Percentiles rank a stretch among this genome's conserved stretches.
These are phyloP conservation scores for Atkinsonella hypoxylon DNA, from an alignment of 2,329 filamentous ascomycete genomes.

Conservation along the genomic window DNA sequence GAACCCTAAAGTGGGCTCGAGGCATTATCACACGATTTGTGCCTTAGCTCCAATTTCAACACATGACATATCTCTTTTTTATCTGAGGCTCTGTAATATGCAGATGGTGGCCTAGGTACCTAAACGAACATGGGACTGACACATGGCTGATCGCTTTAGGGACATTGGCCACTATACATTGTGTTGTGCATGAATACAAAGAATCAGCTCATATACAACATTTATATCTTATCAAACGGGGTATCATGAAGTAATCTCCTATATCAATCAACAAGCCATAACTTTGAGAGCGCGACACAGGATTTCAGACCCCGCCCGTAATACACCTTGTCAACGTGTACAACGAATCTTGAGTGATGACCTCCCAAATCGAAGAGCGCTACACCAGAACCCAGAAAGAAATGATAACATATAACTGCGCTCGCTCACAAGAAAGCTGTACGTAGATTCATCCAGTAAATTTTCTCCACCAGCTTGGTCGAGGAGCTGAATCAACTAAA, in stretches of 20 bases:
- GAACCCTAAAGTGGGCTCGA: no score
- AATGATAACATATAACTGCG: not conserved
- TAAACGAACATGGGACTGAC: not conserved
- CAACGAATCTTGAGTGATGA: not conserved
- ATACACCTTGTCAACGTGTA: not conserved
- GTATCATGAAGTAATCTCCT: constrained; percentile 3
- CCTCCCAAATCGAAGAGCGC: not conserved
- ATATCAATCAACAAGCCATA: not conserved
- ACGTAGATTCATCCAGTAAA: constrained; percentile 27
- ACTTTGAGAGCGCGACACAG: not conserved
- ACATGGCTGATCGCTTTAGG: not conserved
- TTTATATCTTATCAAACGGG: not conserved
- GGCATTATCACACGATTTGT: no score
- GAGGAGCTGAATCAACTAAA: constrained; percentile 34
- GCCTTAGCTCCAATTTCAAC: no score
- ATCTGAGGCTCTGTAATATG: not conserved
- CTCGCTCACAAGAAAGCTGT: constrained; percentile 2
- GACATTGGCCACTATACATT: not conserved
- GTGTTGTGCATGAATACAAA: not conserved
- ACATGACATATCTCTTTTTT: not conserved
- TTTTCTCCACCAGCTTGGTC: constrained; percentile 50
- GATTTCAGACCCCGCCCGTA: constrained; percentile 1
- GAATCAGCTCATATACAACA: not conserved
- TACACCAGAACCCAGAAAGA: not conserved
- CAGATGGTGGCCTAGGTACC: not conserved